phyloP scores from a whole-genome alignment of 768 basidiomycete genomes.

The Boletus rubropictus region DNA sequence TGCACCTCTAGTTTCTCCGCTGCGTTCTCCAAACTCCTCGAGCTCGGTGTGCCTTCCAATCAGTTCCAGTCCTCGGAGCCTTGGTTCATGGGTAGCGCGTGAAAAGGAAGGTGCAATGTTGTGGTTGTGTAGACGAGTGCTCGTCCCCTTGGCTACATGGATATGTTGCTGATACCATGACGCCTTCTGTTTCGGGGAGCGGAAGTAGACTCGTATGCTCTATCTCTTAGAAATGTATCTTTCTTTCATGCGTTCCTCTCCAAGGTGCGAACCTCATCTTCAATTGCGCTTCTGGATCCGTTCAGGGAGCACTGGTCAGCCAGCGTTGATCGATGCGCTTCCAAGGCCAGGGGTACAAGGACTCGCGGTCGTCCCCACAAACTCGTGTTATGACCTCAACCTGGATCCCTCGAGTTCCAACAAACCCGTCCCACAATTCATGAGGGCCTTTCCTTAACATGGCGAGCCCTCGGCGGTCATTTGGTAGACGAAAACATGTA shows the following conservation, averaged over 20 bases:
- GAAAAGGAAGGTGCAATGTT: conserved; percentile 23
- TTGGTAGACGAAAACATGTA: too few species aligned
- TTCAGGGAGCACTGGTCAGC: too few species aligned
- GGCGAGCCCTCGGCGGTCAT: too few species aligned
- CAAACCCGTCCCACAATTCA: too few species aligned
- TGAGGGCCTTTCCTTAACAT: too few species aligned
- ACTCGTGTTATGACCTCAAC: too few species aligned
- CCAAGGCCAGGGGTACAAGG: too few species aligned
- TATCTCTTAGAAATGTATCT: neutral
- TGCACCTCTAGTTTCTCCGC: conserved; percentile 67
- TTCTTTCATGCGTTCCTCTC: neutral
- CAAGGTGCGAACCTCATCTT: neutral
- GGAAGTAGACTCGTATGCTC: neutral
- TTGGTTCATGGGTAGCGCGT: conserved; percentile 53
- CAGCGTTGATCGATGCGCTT: too few species aligned
- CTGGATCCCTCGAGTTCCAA: too few species aligned
- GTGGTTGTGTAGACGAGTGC: neutral
- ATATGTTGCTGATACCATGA: neutral
- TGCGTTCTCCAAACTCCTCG: conserved; percentile 73
- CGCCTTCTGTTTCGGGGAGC: neutral
- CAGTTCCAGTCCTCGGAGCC: conserved; percentile 73
- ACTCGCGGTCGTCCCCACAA: too few species aligned
- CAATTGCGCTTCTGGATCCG: too few species aligned
- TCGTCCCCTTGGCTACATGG: neutral
- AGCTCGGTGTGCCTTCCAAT: conserved; percentile 83